Evolutionary conservation across 2,329 filamentous ascomycete genomes (phyloP).

Genomic region (Lachnellula occidentalis): DNA sequence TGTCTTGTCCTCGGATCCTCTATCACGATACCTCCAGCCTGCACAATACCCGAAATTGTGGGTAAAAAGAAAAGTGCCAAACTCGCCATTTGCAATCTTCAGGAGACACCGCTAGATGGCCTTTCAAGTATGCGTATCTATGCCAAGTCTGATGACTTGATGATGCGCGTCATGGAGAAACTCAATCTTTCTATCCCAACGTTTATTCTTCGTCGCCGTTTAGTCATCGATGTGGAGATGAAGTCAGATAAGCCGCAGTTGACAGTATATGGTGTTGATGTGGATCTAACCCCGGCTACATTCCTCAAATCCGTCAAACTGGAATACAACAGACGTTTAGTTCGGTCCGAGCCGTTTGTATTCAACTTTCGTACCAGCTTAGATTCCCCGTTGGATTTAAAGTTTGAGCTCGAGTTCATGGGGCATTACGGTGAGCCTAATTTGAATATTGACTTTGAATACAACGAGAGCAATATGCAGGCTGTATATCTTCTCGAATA

Average conservation of each 20-base stretch:
- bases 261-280: constrained; percentile 33
- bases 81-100: constrained; percentile 43
- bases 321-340: constrained; percentile 32
- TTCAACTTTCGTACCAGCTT: constrained; percentile 32
- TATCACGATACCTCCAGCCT: constrained; percentile 39
- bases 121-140: constrained; percentile 33
- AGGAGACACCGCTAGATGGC: constrained; percentile 38
- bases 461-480: constrained; percentile 3
- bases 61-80: constrained; percentile 29
- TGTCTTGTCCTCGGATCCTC: constrained; percentile 44
- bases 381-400: constrained; percentile 24
- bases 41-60: constrained; percentile 35
- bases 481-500: constrained; percentile 20
- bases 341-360: constrained; percentile 35
- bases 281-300: constrained; percentile 37
- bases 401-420: constrained; percentile 43
- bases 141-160: constrained; percentile 36
- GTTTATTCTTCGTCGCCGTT: constrained; percentile 35
- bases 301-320: constrained; percentile 39
- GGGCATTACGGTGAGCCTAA: constrained; percentile 42
- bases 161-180: constrained; percentile 37
- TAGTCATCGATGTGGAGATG: constrained; percentile 29
- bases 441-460: constrained; percentile 28
- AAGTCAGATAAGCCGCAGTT: constrained; percentile 27
- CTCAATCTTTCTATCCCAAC: constrained; percentile 33